These are phyloP conservation scores for Monosporozyma aquatica DNA, from an alignment of 805 yeast genomes.

Conservation along the genomic window DNA sequence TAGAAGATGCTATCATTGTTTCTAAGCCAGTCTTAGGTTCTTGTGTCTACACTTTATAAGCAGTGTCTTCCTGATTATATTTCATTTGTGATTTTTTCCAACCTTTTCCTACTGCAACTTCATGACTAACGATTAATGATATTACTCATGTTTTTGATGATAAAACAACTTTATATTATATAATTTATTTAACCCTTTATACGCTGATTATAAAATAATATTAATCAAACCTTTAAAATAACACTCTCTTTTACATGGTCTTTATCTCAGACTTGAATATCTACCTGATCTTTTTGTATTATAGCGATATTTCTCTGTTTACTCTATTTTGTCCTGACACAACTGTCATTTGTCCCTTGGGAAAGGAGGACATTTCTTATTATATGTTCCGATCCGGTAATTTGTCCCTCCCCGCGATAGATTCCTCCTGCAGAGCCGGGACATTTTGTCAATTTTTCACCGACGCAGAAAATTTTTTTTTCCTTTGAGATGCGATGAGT, in stretches of 20 bases:
- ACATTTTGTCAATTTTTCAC: constrained; percentile 6
- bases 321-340: not conserved
- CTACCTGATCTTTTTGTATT: no score
- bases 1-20: constrained; percentile 44
- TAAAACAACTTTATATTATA: not conserved
- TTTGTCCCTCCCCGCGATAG: not conserved
- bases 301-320: no score
- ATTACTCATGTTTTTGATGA: constrained; percentile 3
- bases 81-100: not conserved
- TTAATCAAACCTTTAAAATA: not conserved
- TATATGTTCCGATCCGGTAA: not conserved
- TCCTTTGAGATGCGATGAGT: not conserved
- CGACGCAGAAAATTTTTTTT: constrained; percentile 7
- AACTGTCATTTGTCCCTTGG: not conserved
- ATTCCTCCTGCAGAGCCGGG: not conserved
- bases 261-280: no score
- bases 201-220: not conserved
- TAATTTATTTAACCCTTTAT: not conserved
- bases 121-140: not conserved
- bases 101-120: not conserved
- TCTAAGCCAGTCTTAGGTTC: constrained; percentile 51
- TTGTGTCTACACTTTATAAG: constrained; percentile 21
- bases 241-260: no score
- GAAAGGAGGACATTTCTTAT: not conserved
- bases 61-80: not conserved